Evolutionary conservation across 2,329 filamentous ascomycete species (phyloP), one percentile per base, ranked within the genome.

Genomic region (Colletotrichum neosansevieriae): DNA sequence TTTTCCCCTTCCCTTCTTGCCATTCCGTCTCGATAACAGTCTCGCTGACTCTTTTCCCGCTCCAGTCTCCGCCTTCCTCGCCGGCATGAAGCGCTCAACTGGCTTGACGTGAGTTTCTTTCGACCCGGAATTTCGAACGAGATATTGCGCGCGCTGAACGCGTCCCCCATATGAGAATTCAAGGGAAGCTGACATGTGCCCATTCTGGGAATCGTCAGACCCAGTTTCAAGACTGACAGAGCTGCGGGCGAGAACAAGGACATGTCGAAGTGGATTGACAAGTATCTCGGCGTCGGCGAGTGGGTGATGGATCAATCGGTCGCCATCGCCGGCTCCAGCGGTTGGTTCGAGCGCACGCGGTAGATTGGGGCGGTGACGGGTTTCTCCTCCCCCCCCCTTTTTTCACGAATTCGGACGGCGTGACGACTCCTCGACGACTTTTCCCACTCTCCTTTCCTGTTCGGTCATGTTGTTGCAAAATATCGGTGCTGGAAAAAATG

Each of bases 241-340:
- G 87, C 97, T 76, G 88, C 91, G 36, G 84, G 85, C 78, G 93
- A 97, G 67, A 95, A 90, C 80, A 92, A 93, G 79, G 91, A 94
- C 71, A 81, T 96, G 73, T 91, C 92, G 78, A 91, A 90, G 76
- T 98, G 94, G 94, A 89, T 98, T 73, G 92, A 95, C 76, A 95
- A 92, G 79, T 98, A 98, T 80, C 89, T 98, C 49, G 94, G 94
- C 71, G 91, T 98, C 17, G 96, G 96, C 74, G 96, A 99, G 84
- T 97, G 94, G 89, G 92, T 98, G 72, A 97, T 99, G 94, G 96
- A 99, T 80, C 92, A 97, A 83, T 97, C 94, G 34, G 94, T 98
- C 36, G 94, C 94, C 45, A 88, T 98, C 65, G 93, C 97, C 78
- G 92, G 94, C 47, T 91, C 92, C 56, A 97, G 93, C 77, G 88